Conservation (phyloP, 352 stramenopile species). For the Pythium oligandrum region DNA sequence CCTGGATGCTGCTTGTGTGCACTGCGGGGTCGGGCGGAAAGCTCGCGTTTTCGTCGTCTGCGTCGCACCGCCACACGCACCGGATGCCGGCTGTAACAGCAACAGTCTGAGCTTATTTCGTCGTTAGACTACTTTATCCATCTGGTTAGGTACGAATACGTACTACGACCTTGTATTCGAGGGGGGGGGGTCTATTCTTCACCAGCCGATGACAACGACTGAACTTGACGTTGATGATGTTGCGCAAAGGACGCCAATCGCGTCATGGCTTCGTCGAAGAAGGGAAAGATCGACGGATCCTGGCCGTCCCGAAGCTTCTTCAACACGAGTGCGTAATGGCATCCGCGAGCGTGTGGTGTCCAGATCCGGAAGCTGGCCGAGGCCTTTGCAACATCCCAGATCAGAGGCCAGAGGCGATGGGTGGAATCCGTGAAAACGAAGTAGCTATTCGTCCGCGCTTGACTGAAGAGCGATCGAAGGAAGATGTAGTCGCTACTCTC, state of each 20-base stretch:
- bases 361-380: slow-evolving; percentile 40
- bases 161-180: no score
- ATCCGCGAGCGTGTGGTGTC: slow-evolving; percentile 48
- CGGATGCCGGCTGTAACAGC: background rate
- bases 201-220: no score
- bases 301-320: slow-evolving; percentile 33
- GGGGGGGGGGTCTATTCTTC: no score
- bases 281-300: slow-evolving; percentile 26
- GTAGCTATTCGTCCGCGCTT: slow-evolving; percentile 28
- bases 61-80: background rate
- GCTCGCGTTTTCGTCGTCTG: background rate
- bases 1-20: no score
- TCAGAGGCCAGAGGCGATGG: slow-evolving; percentile 61
- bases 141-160: no score
- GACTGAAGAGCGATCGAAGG: slow-evolving; percentile 41
- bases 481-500: slow-evolving; percentile 41
- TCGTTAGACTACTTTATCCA: no score
- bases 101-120: slow-evolving; percentile 2
- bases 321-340: slow-evolving; percentile 61
- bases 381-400: slow-evolving; percentile 36
- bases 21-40: no score
- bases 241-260: no score
- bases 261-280: slow-evolving; percentile 32
- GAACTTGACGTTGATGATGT: no score
- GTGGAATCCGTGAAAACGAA: slow-evolving; percentile 74